phyloP scores from a whole-genome alignment of 148 eudicot genomes.

The Tetragonia tetragonoides region DNA sequence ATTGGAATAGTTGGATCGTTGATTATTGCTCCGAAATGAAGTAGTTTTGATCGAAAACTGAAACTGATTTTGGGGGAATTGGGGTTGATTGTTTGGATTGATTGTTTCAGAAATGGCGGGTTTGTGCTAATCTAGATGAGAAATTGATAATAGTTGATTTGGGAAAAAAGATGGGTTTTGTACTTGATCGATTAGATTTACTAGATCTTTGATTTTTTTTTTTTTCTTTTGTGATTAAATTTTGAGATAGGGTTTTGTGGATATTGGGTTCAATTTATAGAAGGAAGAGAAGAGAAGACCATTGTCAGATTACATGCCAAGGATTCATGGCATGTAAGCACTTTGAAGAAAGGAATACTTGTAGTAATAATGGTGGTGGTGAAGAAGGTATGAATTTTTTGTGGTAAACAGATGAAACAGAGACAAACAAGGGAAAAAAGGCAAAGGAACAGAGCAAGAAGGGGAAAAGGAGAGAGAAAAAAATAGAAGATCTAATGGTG shows the following conservation, averaged over 20 bases:
- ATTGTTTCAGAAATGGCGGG: not conserved
- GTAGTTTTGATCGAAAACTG: not conserved
- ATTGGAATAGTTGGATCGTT: not conserved
- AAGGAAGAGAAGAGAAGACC: constrained; percentile 70
- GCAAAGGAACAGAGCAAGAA: constrained; percentile 12
- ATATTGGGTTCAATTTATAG: constrained; percentile 34
- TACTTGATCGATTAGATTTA: not conserved
- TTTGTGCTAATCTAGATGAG: not conserved
- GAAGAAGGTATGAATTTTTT: constrained; percentile 87
- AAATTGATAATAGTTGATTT: not conserved
- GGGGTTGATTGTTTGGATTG: not conserved
- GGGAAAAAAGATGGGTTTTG: not conserved
- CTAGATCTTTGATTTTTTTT: not conserved
- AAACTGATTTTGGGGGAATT: not conserved
- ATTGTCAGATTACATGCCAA: constrained; percentile 55
- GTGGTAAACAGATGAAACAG: constrained; percentile 82
- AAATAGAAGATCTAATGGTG: constrained; percentile 25
- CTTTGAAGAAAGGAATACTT: constrained; percentile 72
- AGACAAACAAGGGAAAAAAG: constrained; percentile 25
- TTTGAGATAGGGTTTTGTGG: not conserved
- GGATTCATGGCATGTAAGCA: constrained; percentile 87
- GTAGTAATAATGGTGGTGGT: constrained; percentile 19
- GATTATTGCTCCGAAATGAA: too few species aligned
- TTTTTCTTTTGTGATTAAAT: not conserved
- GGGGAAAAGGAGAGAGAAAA: constrained; percentile 25